A percentile compares a stretch with the other conserved stretches of the same genome.
These are phyloP conservation scores for Hericium rajendrae DNA, from an alignment of 768 basidiomycete genomes.

Conservation along the genomic window DNA sequence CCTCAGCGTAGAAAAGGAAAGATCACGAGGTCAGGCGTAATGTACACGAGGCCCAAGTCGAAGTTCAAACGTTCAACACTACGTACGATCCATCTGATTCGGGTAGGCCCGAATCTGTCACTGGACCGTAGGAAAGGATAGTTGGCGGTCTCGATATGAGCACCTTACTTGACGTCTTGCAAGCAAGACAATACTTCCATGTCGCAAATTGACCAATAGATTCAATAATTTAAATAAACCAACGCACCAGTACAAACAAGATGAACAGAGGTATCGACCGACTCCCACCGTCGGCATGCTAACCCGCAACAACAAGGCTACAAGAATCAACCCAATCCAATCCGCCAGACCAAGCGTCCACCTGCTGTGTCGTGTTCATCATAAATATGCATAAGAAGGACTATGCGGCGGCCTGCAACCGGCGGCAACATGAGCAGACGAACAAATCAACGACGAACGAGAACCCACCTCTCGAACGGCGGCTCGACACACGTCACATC, in stretches of 20 bases:
- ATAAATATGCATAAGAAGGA: slow-evolving; percentile 17
- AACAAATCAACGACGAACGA: slow-evolving; percentile 6
- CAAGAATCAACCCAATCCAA: neutral
- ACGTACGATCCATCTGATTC: too few relatives aligned
- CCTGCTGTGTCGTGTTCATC: neutral
- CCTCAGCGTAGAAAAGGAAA: too few relatives aligned
- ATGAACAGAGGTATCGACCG: neutral
- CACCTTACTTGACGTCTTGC: too few relatives aligned
- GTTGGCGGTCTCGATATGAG: too few relatives aligned
- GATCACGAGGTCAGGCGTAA: too few relatives aligned
- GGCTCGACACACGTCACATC: slow-evolving; percentile 57
- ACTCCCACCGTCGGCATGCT: neutral
- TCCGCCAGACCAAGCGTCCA: neutral
- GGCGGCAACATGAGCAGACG: neutral
- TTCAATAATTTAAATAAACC: neutral
- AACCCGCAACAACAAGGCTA: too few relatives aligned
- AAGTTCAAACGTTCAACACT: too few relatives aligned
- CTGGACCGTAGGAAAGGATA: too few relatives aligned
- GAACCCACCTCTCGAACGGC: slow-evolving; percentile 33
- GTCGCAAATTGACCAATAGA: neutral
- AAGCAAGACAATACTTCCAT: too few relatives aligned
- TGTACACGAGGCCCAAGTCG: too few relatives aligned
- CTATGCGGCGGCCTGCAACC: slow-evolving; percentile 14
- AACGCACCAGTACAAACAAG: neutral
- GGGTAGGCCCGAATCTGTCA: too few relatives aligned